Conservation (phyloP, 148 eudicot species). For the Fagopyrum esculentum region DNA sequence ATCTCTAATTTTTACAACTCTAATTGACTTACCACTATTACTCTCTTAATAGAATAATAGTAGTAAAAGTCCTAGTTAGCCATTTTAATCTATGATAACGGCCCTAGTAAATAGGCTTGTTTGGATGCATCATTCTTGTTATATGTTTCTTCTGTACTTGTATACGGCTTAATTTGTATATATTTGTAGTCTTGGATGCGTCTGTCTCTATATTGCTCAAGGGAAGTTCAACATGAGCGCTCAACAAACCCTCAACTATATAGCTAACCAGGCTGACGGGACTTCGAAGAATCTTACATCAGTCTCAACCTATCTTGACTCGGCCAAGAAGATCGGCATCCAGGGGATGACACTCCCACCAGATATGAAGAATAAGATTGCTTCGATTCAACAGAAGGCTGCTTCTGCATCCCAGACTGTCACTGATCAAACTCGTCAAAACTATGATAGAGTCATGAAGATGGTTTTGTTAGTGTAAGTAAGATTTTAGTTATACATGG, state of each 20-base stretch:
- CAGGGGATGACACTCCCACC: constrained; percentile 43
- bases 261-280: not conserved
- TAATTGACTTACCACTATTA: not conserved
- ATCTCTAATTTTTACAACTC: no score
- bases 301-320: constrained; percentile 8
- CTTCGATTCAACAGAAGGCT: constrained; percentile 35
- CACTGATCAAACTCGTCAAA: constrained; percentile 34
- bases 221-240: not conserved
- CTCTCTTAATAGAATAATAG: not conserved
- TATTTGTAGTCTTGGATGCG: not conserved
- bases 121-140: not conserved
- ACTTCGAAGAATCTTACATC: not conserved
- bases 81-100: no score
- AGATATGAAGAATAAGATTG: constrained; percentile 42
- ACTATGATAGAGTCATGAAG: constrained; percentile 30
- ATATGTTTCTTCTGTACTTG: not conserved
- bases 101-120: no score
- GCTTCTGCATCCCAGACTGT: constrained; percentile 42
- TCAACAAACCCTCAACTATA: not conserved
- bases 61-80: no score
- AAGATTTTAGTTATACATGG: constrained; percentile 1
- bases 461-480: constrained; percentile 61
- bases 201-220: constrained; percentile 5
- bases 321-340: constrained; percentile 16
- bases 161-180: no score